These are phyloP conservation scores for Ogataea trehaloabstinens DNA, from an alignment of 805 yeast species.

Conservation along the genomic window DNA sequence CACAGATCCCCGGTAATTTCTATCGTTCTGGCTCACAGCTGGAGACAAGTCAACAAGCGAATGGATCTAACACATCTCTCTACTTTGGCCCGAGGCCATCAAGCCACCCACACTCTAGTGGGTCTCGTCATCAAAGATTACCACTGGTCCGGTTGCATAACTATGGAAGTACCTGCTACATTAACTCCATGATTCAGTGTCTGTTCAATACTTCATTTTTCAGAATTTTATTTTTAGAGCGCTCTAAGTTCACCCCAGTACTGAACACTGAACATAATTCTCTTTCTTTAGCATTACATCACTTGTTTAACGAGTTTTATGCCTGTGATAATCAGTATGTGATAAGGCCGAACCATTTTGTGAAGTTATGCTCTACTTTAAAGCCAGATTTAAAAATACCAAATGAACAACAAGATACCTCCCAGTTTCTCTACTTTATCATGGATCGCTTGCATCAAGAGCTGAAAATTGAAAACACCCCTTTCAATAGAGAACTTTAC, in stretches of 20 bases:
- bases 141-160: conserved; percentile 49
- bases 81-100: neutral
- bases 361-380: conserved; percentile 41
- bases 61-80: neutral
- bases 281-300: conserved; percentile 49
- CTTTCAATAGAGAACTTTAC: conserved; percentile 17
- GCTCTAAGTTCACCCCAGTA: conserved; percentile 23
- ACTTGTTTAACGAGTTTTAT: conserved; percentile 56
- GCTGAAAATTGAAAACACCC: conserved; percentile 32
- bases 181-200: conserved; percentile 72
- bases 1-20: neutral
- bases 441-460: conserved; percentile 72
- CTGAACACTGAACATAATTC: conserved; percentile 17
- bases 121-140: conserved; percentile 4
- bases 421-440: conserved; percentile 66
- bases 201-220: conserved; percentile 54
- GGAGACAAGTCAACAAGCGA: neutral
- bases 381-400: conserved; percentile 73
- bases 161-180: conserved; percentile 73
- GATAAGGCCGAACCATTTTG: conserved; percentile 63
- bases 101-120: neutral
- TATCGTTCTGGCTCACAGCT: neutral
- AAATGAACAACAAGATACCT: conserved; percentile 77
- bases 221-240: conserved; percentile 46
- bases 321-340: conserved; percentile 53